These are phyloP conservation scores for Aspergillus hortae DNA, from an alignment of 2,329 filamentous ascomycete species.

Conservation along the genomic window DNA sequence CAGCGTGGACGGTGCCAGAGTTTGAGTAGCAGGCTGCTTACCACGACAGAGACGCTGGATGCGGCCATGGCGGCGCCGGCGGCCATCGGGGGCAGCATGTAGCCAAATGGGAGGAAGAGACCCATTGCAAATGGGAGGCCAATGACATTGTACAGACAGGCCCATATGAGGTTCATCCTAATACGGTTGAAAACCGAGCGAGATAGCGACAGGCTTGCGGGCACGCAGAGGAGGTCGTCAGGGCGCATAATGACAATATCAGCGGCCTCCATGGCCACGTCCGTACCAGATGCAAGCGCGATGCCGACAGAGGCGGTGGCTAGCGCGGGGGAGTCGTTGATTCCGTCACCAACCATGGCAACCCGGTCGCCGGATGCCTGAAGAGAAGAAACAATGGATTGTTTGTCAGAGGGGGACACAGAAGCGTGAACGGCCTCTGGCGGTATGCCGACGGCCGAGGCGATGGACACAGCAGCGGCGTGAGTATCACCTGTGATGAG, in stretches of 20 bases:
- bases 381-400: constrained; percentile 73
- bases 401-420: constrained; percentile 89
- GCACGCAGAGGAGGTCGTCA: constrained; percentile 88
- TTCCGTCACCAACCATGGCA: constrained; percentile 97
- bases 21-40: constrained; percentile 77
- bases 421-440: constrained; percentile 74
- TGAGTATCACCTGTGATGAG: constrained; percentile 93
- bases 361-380: constrained; percentile 73
- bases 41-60: constrained; percentile 85
- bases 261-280: constrained; percentile 96
- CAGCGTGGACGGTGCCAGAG: constrained; percentile 80
- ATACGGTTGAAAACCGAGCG: constrained; percentile 86
- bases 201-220: constrained; percentile 76
- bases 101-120: constrained; percentile 83
- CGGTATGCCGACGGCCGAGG: constrained; percentile 75
- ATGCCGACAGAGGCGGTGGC: constrained; percentile 92
- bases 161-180: constrained; percentile 89
- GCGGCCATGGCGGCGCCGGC: constrained; percentile 92
- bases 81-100: constrained; percentile 83
- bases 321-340: constrained; percentile 95
- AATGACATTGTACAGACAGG: constrained; percentile 86
- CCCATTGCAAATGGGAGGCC: constrained; percentile 97
- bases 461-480: constrained; percentile 79
- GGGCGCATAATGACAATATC: constrained; percentile 94
- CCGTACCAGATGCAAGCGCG: constrained; percentile 85